A percentile compares a stretch with the other conserved stretches of the same genome.
These are phyloP conservation scores for Phytophthora chlamydospora DNA, from an alignment of 352 stramenopile species.

Conservation along the genomic window DNA sequence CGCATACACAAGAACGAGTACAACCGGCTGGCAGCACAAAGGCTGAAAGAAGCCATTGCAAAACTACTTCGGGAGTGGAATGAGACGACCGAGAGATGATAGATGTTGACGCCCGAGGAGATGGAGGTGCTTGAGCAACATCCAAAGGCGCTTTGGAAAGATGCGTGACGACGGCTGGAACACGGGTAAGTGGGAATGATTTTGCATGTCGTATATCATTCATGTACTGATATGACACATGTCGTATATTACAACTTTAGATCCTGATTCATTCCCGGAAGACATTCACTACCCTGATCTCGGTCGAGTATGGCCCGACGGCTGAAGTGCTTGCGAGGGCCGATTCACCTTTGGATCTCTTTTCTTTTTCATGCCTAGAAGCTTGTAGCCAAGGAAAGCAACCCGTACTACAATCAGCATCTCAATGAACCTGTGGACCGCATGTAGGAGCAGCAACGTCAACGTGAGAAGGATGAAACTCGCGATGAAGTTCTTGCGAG, in stretches of 20 bases:
- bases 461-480: neutral
- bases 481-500: neutral
- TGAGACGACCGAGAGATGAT: neutral
- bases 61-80: conserved; percentile 5
- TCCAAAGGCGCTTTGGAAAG: conserved; percentile 1
- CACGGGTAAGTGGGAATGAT: neutral
- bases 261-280: neutral
- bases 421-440: conserved; percentile 4
- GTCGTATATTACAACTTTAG: conserved; percentile 11
- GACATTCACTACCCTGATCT: neutral
- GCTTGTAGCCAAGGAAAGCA: conserved; percentile 17
- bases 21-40: neutral
- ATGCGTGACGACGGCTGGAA: conserved; percentile 14
- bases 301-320: neutral
- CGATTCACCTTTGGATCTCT: conserved; percentile 9
- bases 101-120: neutral
- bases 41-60: neutral
- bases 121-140: conserved; percentile 10
- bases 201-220: conserved; percentile 5
- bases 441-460: conserved; percentile 5
- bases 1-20: neutral
- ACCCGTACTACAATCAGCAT: conserved; percentile 19
- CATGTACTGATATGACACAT: conserved; percentile 3
- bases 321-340: conserved; percentile 2
- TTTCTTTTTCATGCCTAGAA: conserved; percentile 16